Percentiles rank a stretch among this genome's conserved stretches.
These are phyloP conservation scores for Aspergillus melleus DNA, from an alignment of 2,329 filamentous ascomycete species.

Conservation along the genomic window DNA sequence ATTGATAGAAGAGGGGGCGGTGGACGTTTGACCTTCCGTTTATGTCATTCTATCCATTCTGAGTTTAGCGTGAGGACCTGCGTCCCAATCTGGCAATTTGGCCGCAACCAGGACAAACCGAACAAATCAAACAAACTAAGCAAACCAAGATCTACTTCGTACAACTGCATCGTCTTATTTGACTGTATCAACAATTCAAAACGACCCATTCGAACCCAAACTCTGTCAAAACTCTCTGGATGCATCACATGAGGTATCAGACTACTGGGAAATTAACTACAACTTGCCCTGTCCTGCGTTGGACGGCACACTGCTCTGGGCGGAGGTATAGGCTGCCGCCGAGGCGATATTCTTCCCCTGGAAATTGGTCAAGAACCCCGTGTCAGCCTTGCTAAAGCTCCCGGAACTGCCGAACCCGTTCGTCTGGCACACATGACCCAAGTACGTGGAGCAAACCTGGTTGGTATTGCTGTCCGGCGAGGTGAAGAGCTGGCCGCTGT, in stretches of 20 bases:
- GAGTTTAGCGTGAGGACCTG: no score
- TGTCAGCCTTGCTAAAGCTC: constrained; percentile 42
- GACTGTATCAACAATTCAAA: no score
- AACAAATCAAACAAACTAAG: no score
- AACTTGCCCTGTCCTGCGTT: background rate
- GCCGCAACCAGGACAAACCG: no score
- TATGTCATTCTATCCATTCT: no score
- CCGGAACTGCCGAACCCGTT: constrained; percentile 49
- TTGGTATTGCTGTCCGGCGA: constrained; percentile 37
- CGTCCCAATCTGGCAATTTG: no score
- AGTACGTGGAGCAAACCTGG: constrained; percentile 44
- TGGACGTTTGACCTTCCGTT: no score
- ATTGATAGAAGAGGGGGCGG: no score
- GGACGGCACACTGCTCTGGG: constrained; percentile 1
- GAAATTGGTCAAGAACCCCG: constrained; percentile 53
- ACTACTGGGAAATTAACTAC: background rate
- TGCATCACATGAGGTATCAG: background rate
- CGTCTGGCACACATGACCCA: constrained; percentile 54
- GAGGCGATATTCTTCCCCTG: constrained; percentile 54
- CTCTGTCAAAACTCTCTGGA: no score
- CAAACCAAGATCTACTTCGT: no score
- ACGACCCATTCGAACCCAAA: no score
- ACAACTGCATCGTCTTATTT: background rate
- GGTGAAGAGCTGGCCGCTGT: constrained; percentile 41
- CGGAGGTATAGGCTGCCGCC: constrained; percentile 25